Percentiles rank a stretch among this genome's conserved stretches.
Evolutionary conservation across 768 basidiomycete species (phyloP).

Genomic region (Termitomyces sp.): DNA sequence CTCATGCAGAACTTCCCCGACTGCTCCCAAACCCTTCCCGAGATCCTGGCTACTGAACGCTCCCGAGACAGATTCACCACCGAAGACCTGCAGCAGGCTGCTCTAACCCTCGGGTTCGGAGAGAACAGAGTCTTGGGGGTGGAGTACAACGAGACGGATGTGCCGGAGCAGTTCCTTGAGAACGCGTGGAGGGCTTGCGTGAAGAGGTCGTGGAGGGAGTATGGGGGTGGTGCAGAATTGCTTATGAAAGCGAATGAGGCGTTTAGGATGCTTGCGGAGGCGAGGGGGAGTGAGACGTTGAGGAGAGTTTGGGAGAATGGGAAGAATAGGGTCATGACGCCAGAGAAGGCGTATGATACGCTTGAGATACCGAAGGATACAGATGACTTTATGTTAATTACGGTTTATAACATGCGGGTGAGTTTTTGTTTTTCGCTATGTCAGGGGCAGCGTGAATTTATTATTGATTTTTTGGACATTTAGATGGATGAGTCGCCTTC

Average conservation of each 20-base stretch:
- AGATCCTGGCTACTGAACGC: slow-evolving; percentile 57
- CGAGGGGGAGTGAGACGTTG: slow-evolving; percentile 48
- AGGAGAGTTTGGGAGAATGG: slow-evolving; percentile 50
- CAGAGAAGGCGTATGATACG: slow-evolving; percentile 67
- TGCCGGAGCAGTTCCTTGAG: slow-evolving; percentile 66
- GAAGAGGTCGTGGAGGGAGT: slow-evolving; percentile 54
- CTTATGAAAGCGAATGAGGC: slow-evolving; percentile 63
- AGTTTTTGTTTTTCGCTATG: slow-evolving; percentile 16
- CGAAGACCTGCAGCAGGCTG: slow-evolving; percentile 50
- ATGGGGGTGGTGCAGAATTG: slow-evolving; percentile 40
- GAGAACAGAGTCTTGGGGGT: slow-evolving; percentile 52
- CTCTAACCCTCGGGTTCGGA: slow-evolving; percentile 63
- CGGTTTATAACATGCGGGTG: slow-evolving; percentile 71
- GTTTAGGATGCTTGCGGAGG: slow-evolving; percentile 65
- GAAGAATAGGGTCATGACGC: slow-evolving; percentile 59
- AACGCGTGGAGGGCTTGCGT: slow-evolving; percentile 66
- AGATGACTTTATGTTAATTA: slow-evolving; percentile 74
- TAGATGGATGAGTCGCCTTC: slow-evolving; percentile 72
- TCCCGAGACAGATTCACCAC: slow-evolving; percentile 61
- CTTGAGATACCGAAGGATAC: slow-evolving; percentile 67
- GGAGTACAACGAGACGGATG: slow-evolving; percentile 62
- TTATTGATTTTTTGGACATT: neutral
- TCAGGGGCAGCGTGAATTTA: slow-evolving; percentile 5
- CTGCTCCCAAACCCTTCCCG: slow-evolving; percentile 49
- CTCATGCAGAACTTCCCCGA: slow-evolving; percentile 45